Conservation (phyloP, 1,284 basidiomycete genomes). For the Serendipita sp. region DNA sequence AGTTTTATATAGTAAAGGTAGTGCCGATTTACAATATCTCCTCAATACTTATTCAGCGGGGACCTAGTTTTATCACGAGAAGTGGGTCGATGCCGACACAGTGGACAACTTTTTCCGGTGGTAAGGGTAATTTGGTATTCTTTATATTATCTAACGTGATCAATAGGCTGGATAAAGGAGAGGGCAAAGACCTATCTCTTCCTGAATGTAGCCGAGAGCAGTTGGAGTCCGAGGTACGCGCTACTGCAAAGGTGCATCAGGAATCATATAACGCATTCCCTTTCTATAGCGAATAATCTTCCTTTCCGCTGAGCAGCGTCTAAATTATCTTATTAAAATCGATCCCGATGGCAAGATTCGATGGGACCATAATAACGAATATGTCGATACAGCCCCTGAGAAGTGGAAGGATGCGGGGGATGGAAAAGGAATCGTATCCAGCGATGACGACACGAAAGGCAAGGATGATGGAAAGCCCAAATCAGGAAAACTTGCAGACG, state of each 20-base stretch:
- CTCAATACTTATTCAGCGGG: slow-evolving; percentile 13
- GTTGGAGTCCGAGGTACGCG: slow-evolving; percentile 46
- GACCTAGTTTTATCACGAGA: slow-evolving; percentile 42
- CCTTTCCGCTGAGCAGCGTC: slow-evolving; percentile 50
- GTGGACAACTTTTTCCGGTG: slow-evolving; percentile 60
- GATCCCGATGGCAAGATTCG: slow-evolving; percentile 48
- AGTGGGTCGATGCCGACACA: slow-evolving; percentile 50
- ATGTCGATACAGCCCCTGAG: slow-evolving; percentile 47
- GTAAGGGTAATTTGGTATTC: slow-evolving; percentile 20
- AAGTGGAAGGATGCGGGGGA: slow-evolving; percentile 50
- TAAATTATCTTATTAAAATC: slow-evolving; percentile 57
- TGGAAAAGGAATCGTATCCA: slow-evolving; percentile 41
- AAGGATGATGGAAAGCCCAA: not conserved
- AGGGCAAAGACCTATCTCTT: slow-evolving; percentile 48
- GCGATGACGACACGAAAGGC: slow-evolving; percentile 17
- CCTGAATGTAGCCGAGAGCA: slow-evolving; percentile 52
- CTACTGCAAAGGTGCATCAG: no score
- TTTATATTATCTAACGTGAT: slow-evolving; percentile 1
- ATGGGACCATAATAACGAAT: slow-evolving; percentile 54
- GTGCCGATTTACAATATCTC: not conserved
- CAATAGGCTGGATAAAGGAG: slow-evolving; percentile 55
- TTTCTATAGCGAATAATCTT: slow-evolving; percentile 32
- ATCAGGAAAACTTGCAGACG: not conserved
- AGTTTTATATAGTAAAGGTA: slow-evolving; percentile 25
- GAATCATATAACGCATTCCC: not conserved